Evolutionary conservation across 495 filamentous ascomycete genomes (phyloP), one percentile per base, ranked within the genome.

Genomic region (Xylaria grammica): DNA sequence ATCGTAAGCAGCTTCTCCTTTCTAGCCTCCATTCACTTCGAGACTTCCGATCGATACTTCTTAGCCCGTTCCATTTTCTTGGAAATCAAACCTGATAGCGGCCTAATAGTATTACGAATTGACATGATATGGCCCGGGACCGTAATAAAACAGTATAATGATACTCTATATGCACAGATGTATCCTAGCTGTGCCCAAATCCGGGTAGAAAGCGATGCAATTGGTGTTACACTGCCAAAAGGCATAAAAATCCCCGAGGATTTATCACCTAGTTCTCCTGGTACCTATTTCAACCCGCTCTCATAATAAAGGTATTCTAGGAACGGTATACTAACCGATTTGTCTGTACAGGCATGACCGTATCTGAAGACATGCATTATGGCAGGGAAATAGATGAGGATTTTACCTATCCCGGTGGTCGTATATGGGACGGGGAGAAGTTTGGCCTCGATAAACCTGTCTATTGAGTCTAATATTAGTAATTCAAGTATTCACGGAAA

Each of bases 221-320:
- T 27, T 52, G 49, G 29, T 4, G 24, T 4, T 4, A 52, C 5
- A 7, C 29, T 52, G 24, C 49, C 49, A 19, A 52, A 52, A 10
- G 49, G 49, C 3, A 52, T 52, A 27, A 29, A 19, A 52, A 52
- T 52, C 24, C 49, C 49, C 17, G 49, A 52, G 20, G 49, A 52
- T 30, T 4, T 52, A 1, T 52, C 29, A 1, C 49, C 24, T 19
- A 32, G 4, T 29, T 52, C 49, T 4, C 49, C 49, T 29, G 49
- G 49, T 52, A 52, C 3, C 11, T 3, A 26, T 24, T 22, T 19
- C 46, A 2, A 50, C 10, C 22, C 22, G 10, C 46, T 50, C 2
- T 2, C 11, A 22, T 19, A 8, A 13, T 4, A 50, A 22, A 22
- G 5, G 15, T 32, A 29, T 29, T 4, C 13, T 5, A 9, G 11